Evolutionary conservation across 345 rosid genomes (phyloP), one percentile per base, ranked within the genome.

Genomic region (Balakata baccata): DNA sequence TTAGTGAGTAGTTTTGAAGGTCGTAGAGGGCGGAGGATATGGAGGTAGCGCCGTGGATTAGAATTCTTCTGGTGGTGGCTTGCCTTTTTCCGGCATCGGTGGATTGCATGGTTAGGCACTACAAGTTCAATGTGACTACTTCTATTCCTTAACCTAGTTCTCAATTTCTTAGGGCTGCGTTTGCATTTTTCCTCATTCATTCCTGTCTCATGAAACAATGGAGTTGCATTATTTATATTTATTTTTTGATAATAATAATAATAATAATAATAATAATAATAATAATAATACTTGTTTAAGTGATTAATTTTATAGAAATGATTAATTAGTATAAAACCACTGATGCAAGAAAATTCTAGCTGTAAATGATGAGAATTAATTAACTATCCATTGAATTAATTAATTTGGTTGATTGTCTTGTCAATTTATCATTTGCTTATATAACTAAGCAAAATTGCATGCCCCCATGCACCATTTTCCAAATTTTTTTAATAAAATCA

Each of bases 1-100:
- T 82, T 11, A 6, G 41, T 66, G 56, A 22, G 71, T 10, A 53
- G 41, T 54, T 54, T 61, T n/a, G 12, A 10, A 5, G 56, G 51
- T 56, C 53, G 22, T 49, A 72, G 59, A n/a, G 29, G 11, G 64
- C 45, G 29, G 60, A 37, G 7, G 69, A 59, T 8, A 86, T 83
- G 88, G 80, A 74, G 84, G 69, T 75, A 57, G 69, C 68, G 22
- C 75, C 71, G n/a, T 77, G 84, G 72, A 11, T 80, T 79, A 78
- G 76, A 56, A 70, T 75, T 71, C 65, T 87, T 8, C 22, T 57
- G 37, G 12, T 43, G 61, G 61, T 78, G 73, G 67, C 68, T 59
- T 79, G 72, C 43, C 23, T 74, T 23, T 60, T 79, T 65, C 78
- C 75, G 46, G 70, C 82, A 17, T 29, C 75, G 3, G 82, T 79